Base-by-base conservation (phyloP, 2,329 filamentous ascomycete genomes). In the Aspergillaceae sp. region DNA sequence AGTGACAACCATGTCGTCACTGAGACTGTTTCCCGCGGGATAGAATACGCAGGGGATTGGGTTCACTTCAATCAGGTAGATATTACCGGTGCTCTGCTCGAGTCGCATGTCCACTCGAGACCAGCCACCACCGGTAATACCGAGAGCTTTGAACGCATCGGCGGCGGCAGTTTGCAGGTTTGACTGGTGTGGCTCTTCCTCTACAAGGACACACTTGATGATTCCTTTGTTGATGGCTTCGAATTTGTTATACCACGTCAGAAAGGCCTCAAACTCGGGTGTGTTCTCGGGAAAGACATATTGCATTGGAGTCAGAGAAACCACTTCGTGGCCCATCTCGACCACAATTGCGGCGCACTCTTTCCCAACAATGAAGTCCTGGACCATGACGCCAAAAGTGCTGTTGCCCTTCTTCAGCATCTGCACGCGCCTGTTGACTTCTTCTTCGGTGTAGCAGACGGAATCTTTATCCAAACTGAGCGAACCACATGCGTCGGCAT, bases 191-290 rank as follows among this genome's bases (percentile, higher is more conserved):
- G 44, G 38, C 38, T 41, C 37, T 19, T 46, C 38, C 11, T 46
- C 38, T n/a, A 46, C n/a, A 32, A 46, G 34, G 9, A 10, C 29
- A 28, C 11, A 30, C 30, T 42, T 46, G 37, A 46, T 42, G 30
- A 41, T 26, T 6, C 44, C 44, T 9, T 46, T n/a, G 7, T 33
- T 29, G 7, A 46, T 11, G 7, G 38, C 44, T 32, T 46, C 10
- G 38, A 46, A 46, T 32, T 46, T 46, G 19, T 46, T 46, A 11
- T 42, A 7, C 37, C 30, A 46, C n/a, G 44, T 46, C 10, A 46
- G 40, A 35, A 46, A 46, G 8, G 37, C 38, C 8, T 41, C 8
- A 27, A 36, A 10, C 5, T 9, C 10, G 37, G 44, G 40, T 7
- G 44, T 46, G 30, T 27, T 33, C 11, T 41, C 30, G 29, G 44